Conservation (phyloP, 768 basidiomycete species). For the Lentinula sp. region DNA sequence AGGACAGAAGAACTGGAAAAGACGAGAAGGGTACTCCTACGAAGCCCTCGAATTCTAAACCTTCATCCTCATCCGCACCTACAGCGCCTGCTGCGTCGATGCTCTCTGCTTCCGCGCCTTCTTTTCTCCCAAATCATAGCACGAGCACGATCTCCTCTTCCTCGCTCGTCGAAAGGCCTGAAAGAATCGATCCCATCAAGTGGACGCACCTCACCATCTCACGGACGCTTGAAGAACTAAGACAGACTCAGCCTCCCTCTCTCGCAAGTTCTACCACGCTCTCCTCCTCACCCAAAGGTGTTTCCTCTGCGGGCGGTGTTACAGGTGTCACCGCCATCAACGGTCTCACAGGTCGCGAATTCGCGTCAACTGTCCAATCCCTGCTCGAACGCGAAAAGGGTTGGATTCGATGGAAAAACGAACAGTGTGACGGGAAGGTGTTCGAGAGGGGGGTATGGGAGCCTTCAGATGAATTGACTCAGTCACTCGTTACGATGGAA, state of each 20-base stretch:
- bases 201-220: conserved; percentile 72
- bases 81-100: neutral
- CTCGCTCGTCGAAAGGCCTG: neutral
- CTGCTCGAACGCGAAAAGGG: conserved; percentile 82
- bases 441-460: conserved; percentile 71
- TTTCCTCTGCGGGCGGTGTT: neutral
- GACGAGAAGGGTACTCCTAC: conserved; percentile 37
- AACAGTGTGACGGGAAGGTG: conserved; percentile 51
- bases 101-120: neutral
- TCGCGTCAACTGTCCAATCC: conserved; percentile 64
- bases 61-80: neutral
- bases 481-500: neutral
- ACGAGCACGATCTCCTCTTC: neutral
- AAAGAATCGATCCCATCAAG: conserved; percentile 16
- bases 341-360: conserved; percentile 54
- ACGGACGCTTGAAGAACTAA: conserved; percentile 54
- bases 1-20: conserved; percentile 62
- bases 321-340: neutral
- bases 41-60: neutral
- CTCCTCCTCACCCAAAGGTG: no score
- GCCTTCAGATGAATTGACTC: neutral
- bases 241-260: conserved; percentile 61
- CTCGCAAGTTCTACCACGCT: neutral
- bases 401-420: conserved; percentile 89
- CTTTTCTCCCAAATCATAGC: neutral